Evolutionary conservation across 2,329 filamentous ascomycete genomes (phyloP).

Genomic region (Ascocoryne sarcoides): DNA sequence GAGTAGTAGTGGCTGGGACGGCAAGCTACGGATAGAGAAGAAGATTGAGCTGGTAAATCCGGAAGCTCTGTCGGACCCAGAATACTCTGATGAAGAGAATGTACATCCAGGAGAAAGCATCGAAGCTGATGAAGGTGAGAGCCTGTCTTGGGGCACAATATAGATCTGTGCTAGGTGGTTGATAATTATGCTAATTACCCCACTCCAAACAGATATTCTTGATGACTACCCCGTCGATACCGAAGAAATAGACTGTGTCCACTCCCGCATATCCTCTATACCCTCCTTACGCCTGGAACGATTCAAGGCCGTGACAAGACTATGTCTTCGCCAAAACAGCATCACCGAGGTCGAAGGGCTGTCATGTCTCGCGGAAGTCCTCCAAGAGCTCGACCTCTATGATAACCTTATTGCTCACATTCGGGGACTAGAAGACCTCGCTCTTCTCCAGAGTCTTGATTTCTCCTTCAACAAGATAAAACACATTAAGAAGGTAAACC

Average conservation of each 20-base stretch:
- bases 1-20: slow-evolving; percentile 73
- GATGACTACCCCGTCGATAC: slow-evolving; percentile 51
- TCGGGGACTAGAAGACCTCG: slow-evolving; percentile 70
- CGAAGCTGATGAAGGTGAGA: slow-evolving; percentile 69
- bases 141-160: background rate
- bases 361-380: slow-evolving; percentile 50
- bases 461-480: slow-evolving; percentile 99
- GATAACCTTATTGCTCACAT: slow-evolving; percentile 91
- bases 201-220: slow-evolving; percentile 43
- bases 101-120: slow-evolving; percentile 66
- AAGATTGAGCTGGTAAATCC: slow-evolving; percentile 64
- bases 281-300: slow-evolving; percentile 71
- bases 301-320: slow-evolving; percentile 64
- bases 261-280: slow-evolving; percentile 75
- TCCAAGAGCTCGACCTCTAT: slow-evolving; percentile 87
- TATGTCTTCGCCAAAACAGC: slow-evolving; percentile 89
- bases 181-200: slow-evolving; percentile 3
- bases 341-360: slow-evolving; percentile 77
- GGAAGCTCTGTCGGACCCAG: slow-evolving; percentile 74
- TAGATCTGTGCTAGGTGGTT: background rate
- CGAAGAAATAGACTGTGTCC: slow-evolving; percentile 82
- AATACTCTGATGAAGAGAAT: slow-evolving; percentile 70
- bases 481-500: slow-evolving; percentile 82
- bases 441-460: slow-evolving; percentile 70
- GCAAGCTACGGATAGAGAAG: slow-evolving; percentile 68